A percentile compares a stretch with the other conserved stretches of the same genome.
Conservation (phyloP, 805 yeast genomes). For the Teunomyces cretensis region DNA sequence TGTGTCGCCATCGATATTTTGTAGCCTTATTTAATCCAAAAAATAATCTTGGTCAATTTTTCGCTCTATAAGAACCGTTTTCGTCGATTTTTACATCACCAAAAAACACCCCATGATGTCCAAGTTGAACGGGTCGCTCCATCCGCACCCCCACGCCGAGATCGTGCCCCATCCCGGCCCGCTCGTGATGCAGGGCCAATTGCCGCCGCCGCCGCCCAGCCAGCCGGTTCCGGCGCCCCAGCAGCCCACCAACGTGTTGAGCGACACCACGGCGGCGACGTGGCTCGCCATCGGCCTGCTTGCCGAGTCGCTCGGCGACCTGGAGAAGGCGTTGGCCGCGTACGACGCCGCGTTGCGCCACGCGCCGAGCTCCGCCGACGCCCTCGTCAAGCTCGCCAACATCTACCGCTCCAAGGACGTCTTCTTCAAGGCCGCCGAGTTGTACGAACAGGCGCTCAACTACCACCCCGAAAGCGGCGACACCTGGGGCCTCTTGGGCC, state of each 20-base stretch:
- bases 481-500: constrained; percentile 96
- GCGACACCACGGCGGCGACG: constrained; percentile 69
- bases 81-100: constrained; percentile 1
- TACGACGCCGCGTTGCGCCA: constrained; percentile 86
- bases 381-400: constrained; percentile 82
- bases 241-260: constrained; percentile 16
- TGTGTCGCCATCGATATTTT: background rate
- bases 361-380: constrained; percentile 82
- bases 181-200: constrained; percentile 2
- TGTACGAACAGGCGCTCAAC: constrained; percentile 82
- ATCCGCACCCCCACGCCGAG: constrained; percentile 6
- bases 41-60: background rate
- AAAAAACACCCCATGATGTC: constrained; percentile 3
- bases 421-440: constrained; percentile 91
- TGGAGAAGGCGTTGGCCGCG: constrained; percentile 84
- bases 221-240: constrained; percentile 4
- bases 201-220: constrained; percentile 1
- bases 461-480: constrained; percentile 88
- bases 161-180: constrained; percentile 2
- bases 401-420: constrained; percentile 85
- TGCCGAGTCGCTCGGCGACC: constrained; percentile 87
- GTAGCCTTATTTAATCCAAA: background rate
- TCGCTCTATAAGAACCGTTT: constrained; percentile 3
- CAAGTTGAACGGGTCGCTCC: constrained; percentile 3
- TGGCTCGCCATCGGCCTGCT: constrained; percentile 89